Evolutionary conservation across 768 basidiomycete genomes (phyloP), one percentile per base, ranked within the genome.

Genomic region (Suillus hirtellus): DNA sequence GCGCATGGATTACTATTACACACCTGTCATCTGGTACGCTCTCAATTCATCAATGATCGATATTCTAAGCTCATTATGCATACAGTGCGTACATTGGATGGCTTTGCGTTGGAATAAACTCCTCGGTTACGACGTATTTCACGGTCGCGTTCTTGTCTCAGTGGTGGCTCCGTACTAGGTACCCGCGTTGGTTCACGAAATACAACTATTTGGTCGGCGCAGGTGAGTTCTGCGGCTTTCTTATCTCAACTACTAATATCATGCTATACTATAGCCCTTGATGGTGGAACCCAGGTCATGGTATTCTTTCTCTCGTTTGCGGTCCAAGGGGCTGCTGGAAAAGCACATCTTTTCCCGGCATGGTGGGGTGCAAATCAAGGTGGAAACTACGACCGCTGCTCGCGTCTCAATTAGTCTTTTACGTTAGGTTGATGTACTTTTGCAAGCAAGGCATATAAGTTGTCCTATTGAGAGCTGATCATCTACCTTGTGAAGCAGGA

Each of bases 361-460:
- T 83, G 82, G 82, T 83, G 81, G 83, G 81, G 81, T 14, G 82
- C 81, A 7, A 82, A 84, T 67, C 81, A 83, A 66, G 69, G 69
- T 19, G 81, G 81, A 68, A 71, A 76, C 67, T 73, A 68, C 19
- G 63, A 64, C 12, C 63, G 38, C 31, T 64, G 63, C 37, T n/a
- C 31, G 31, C 6, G 1, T 31, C 31, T 31, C 31, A 31, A 31
- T 31, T 31, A 31, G 31, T 31, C 31, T 31, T 31, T 31, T 31
- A 31, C 31, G 31, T 31, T 31, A 31, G 31, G 31, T 31, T 31
- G 31, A 31, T 31, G 31, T 31, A 0, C 6, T 31, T 31, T 31
- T 31, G 31, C 31, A 31, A 31, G 31, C 31, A 31, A 31, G 31
- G 31, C 6, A 31, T 31, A 31, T 31, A 31, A 7, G 5, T 31